Conservation (phyloP, 2,329 filamentous ascomycete species). For the Calonectria pseudoturangicola region DNA sequence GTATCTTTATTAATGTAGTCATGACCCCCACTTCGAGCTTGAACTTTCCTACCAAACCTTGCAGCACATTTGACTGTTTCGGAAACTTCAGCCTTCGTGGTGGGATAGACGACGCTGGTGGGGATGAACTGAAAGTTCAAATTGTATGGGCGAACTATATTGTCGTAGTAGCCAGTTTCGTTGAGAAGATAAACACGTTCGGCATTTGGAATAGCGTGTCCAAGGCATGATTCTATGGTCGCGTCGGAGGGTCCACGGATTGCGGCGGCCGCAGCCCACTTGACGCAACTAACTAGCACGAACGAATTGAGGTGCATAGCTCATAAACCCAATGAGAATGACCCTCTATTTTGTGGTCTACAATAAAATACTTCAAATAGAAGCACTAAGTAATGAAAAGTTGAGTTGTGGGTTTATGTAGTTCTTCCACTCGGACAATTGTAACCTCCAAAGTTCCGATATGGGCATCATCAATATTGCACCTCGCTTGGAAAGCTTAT, state of each 20-base stretch:
- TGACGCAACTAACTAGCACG: neutral
- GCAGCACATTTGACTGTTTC: neutral
- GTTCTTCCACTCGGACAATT: too few species aligned
- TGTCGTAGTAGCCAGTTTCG: neutral
- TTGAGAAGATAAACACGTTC: neutral
- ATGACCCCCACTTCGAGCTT: neutral
- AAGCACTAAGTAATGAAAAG: neutral
- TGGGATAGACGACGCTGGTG: neutral
- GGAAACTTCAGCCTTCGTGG: neutral
- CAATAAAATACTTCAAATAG: neutral
- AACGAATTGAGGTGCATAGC: neutral
- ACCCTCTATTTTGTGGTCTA: neutral
- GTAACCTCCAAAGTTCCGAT: neutral
- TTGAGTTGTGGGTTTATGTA: too few species aligned
- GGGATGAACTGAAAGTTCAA: neutral
- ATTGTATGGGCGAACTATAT: conserved; percentile 1
- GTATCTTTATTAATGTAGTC: neutral
- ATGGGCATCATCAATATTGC: neutral
- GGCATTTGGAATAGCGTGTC: neutral
- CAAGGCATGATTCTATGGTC: conserved; percentile 1
- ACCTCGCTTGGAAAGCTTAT: neutral
- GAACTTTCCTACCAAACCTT: neutral
- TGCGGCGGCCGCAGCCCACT: neutral
- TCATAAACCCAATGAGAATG: neutral
- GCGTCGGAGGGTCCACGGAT: neutral